Evolutionary conservation across 129 eudicot species (phyloP).

Genomic region (Lactuca saligna): DNA sequence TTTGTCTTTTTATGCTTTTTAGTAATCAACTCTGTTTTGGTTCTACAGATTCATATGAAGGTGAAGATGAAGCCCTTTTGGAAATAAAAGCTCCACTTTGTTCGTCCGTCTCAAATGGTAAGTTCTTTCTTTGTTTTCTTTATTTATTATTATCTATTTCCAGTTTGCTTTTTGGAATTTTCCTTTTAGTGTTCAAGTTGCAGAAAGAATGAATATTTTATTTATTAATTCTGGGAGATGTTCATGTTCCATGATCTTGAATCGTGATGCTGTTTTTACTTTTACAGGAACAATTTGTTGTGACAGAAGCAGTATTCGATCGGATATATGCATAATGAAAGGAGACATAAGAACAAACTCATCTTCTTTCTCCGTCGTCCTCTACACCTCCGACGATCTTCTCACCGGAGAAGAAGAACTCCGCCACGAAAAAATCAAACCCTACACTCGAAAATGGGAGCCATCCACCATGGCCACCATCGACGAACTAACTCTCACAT

Average conservation of each 20-base stretch:
- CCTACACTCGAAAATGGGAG: constrained; percentile 96
- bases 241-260: constrained; percentile 8
- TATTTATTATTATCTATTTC: background rate
- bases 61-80: constrained; percentile 41
- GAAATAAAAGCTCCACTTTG: constrained; percentile 54
- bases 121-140: constrained; percentile 13
- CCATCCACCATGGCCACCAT: constrained; percentile 67
- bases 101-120: constrained; percentile 74
- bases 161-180: constrained; percentile 10
- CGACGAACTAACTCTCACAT: constrained; percentile 67
- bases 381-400: constrained; percentile 41
- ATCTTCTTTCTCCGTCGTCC: constrained; percentile 55
- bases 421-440: constrained; percentile 74
- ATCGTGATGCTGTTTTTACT: constrained; percentile 18
- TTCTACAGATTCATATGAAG: constrained; percentile 65
- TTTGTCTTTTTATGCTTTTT: constrained; percentile 4
- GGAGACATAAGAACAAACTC: constrained; percentile 88
- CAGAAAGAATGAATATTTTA: constrained; percentile 6
- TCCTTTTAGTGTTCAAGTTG: constrained; percentile 13
- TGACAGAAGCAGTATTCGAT: constrained; percentile 69
- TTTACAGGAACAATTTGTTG: constrained; percentile 87
- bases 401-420: constrained; percentile 26
- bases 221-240: background rate
- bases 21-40: constrained; percentile 5
- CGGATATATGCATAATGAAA: constrained; percentile 80